phyloP scores from a whole-genome alignment of 176 grass and related monocot species.

The Otatea glauca region DNA sequence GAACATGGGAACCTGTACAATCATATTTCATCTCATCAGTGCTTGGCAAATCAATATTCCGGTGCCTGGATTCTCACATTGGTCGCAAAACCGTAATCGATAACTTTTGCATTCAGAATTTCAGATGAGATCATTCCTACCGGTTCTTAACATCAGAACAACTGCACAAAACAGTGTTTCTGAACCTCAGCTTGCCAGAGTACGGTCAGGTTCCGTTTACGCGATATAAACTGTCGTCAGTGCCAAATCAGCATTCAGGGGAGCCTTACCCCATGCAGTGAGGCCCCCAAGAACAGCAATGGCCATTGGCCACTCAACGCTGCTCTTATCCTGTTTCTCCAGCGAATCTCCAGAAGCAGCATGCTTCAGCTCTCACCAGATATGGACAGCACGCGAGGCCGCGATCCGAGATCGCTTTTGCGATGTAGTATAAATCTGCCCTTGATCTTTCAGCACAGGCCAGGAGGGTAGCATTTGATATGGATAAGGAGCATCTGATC shows the following conservation, averaged over 20 bases:
- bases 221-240: neutral
- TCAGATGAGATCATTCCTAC: neutral
- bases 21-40: neutral
- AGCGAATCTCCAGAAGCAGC: conserved; percentile 33
- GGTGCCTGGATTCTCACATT: neutral
- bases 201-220: neutral
- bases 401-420: conserved; percentile 43
- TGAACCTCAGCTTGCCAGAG: neutral
- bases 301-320: neutral
- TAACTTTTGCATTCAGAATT: neutral
- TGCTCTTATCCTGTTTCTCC: conserved; percentile 20
- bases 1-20: neutral
- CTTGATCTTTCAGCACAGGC: conserved; percentile 22
- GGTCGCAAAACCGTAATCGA: neutral
- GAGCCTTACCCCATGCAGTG: neutral
- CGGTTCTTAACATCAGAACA: neutral
- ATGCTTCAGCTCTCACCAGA: conserved; percentile 11
- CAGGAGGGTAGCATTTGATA: conserved; percentile 38
- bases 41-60: neutral
- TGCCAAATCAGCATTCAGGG: conserved; percentile 20
- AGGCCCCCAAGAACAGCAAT: neutral
- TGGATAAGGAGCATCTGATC: conserved; percentile 42
- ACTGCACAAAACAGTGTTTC: neutral
- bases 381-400: conserved; percentile 37
- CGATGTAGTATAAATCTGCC: neutral